phyloP scores from a whole-genome alignment of 2,329 filamentous ascomycete species.

The Alternaria metachromatica region DNA sequence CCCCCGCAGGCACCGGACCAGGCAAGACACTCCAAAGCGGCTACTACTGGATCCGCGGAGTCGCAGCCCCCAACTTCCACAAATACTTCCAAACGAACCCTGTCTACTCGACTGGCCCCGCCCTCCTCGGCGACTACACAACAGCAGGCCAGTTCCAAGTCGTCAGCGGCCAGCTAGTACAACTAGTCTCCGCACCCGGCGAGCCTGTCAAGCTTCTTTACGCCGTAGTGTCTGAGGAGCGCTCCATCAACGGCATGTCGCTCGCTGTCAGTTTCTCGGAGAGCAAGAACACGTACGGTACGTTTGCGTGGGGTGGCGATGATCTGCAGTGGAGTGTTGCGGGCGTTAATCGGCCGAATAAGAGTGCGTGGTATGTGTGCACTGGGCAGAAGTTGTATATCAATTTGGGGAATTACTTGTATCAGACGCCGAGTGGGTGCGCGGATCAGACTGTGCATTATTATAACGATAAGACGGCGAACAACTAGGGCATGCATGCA shows the following conservation, averaged over 20 bases:
- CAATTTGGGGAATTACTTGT: conserved; percentile 66
- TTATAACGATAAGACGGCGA: conserved; percentile 47
- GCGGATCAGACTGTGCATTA: conserved; percentile 62
- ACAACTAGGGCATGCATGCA: conserved; percentile 11
- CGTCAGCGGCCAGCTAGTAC: conserved; percentile 62
- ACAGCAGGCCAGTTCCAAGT: conserved; percentile 67
- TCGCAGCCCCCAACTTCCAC: conserved; percentile 63
- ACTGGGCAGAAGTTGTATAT: conserved; percentile 60
- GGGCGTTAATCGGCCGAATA: conserved; percentile 60
- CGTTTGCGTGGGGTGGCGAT: conserved; percentile 65
- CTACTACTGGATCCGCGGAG: conserved; percentile 65
- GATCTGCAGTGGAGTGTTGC: conserved; percentile 61
- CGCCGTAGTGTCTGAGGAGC: conserved; percentile 35
- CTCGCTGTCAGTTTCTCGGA: conserved; percentile 61
- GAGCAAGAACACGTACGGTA: conserved; percentile 61
- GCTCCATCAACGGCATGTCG: conserved; percentile 44
- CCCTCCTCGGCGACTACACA: conserved; percentile 59
- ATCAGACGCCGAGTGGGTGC: conserved; percentile 64
- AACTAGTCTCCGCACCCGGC: conserved; percentile 58
- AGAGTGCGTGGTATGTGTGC: conserved; percentile 67
- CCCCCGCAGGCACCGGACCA: conserved; percentile 44
- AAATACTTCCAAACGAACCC: conserved; percentile 50
- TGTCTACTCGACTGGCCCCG: conserved; percentile 52
- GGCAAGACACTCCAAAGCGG: conserved; percentile 58
- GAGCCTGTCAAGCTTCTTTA: conserved; percentile 52